Evolutionary conservation across 352 stramenopile species (phyloP), one percentile per base, ranked within the genome.

Genomic region (Saprolegnia diclina): DNA sequence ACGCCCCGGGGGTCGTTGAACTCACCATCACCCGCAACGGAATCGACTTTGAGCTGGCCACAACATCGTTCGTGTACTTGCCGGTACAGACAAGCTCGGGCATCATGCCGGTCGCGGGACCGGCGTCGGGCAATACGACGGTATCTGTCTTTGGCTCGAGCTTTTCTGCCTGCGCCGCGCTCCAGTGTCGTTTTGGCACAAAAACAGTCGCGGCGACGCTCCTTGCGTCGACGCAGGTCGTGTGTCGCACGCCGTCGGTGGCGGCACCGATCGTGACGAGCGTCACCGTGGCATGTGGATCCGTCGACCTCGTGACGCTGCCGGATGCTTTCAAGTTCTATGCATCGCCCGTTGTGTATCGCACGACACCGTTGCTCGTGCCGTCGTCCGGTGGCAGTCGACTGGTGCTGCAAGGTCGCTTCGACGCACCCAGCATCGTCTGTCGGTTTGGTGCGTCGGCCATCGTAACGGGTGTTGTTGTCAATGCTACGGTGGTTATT

Each of bases 1-100:
- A 80, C 66, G 50, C 45, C 21, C 62, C 65, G 13, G 67, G 66
- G 14, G 68, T 18, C 46, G 65, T 80, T 42, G n/a, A 45, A 16
- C 68, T 86, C 37, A 55, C 65, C 0, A 78, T 91, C 61, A 85
- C 83, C 4, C 63, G 82, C 0, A 89, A 91, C 44, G 78, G 73
- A n/a, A 56, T 83, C 4, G 79, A 90, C 55, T 72, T 79, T 24
- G 63, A 81, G 14, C 48, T 76, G 5, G 76, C 76, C 4, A 53
- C 57, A 0, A 32, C 80, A 5, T 55, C 54, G 5, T 78, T 89
- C 11, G 63, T 22, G 19, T 87, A 77, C 63, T 68, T 69, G n/a
- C 26, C 53, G 22, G 38, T 48, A 21, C n/a, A 32, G 13, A n/a
- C 56, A 19, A 6, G 52, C 0, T 38, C 14, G 5, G 65, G 77